These are phyloP conservation scores for Metschnikowia borealis DNA, from an alignment of 805 yeast species.

Conservation along the genomic window DNA sequence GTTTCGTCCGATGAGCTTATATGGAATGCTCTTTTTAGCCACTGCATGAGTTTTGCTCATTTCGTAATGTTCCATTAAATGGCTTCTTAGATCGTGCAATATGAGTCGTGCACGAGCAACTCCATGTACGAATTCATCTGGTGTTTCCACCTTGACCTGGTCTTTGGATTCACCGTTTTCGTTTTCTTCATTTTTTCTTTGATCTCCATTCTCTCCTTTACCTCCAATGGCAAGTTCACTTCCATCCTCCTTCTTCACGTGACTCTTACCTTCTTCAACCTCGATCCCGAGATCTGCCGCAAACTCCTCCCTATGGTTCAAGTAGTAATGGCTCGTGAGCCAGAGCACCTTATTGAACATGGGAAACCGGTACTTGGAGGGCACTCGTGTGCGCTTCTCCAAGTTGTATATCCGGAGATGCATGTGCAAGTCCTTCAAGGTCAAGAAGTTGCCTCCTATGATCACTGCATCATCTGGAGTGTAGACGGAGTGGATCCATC, in stretches of 20 bases:
- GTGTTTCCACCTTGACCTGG: not conserved
- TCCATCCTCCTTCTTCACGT: not conserved
- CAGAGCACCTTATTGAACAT: slow-evolving; percentile 67
- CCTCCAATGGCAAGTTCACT: not conserved
- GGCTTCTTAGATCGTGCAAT: slow-evolving; percentile 19
- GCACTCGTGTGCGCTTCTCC: slow-evolving; percentile 68
- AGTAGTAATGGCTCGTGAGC: slow-evolving; percentile 51
- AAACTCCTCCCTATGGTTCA: slow-evolving; percentile 24
- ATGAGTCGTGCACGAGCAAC: not conserved
- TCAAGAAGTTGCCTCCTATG: slow-evolving; percentile 84
- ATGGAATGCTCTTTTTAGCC: slow-evolving; percentile 35
- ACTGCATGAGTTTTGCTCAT: slow-evolving; percentile 28
- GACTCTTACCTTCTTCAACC: not conserved
- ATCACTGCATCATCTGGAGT: slow-evolving; percentile 80
- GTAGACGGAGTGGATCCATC: slow-evolving; percentile 89
- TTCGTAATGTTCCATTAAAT: slow-evolving; percentile 29
- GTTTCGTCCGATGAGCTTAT: slow-evolving; percentile 27
- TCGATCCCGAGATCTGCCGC: slow-evolving; percentile 7
- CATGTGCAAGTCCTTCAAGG: slow-evolving; percentile 55
- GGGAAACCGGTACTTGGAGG: slow-evolving; percentile 74
- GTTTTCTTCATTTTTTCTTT: not conserved
- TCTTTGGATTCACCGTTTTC: not conserved
- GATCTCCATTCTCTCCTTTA: not conserved
- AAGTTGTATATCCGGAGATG: slow-evolving; percentile 61
- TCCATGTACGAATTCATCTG: not conserved